Evolutionary conservation across 257 asterid species (phyloP).

Genomic region (Solanum rostratum): DNA sequence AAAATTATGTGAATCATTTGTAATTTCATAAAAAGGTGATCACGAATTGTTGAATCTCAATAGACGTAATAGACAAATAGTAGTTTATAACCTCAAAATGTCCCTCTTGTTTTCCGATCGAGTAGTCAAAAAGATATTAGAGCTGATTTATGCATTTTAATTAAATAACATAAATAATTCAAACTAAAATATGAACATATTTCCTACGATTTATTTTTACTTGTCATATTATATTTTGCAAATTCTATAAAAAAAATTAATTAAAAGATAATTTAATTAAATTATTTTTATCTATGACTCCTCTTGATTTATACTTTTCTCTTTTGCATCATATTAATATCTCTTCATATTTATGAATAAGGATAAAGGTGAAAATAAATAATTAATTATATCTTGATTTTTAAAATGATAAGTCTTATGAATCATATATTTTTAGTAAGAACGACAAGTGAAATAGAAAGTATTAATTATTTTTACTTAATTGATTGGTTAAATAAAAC

Average conservation of each 20-base stretch:
- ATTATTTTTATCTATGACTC: background rate
- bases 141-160: background rate
- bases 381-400: background rate
- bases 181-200: background rate
- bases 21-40: too few relatives aligned
- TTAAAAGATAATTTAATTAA: too few relatives aligned
- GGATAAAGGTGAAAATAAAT: background rate
- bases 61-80: too few relatives aligned
- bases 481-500: background rate
- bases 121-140: background rate
- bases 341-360: background rate
- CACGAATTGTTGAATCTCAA: too few relatives aligned
- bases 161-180: background rate
- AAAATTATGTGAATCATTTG: background rate
- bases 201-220: too few relatives aligned
- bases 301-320: background rate
- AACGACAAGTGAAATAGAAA: background rate
- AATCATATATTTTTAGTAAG: too few relatives aligned
- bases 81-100: too few relatives aligned
- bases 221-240: background rate
- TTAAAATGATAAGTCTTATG: background rate
- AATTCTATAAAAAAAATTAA: too few relatives aligned
- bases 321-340: background rate
- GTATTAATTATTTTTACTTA: background rate
- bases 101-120: too few relatives aligned